Base-by-base conservation (phyloP, 768 basidiomycete species). In the Collybia sp. region DNA sequence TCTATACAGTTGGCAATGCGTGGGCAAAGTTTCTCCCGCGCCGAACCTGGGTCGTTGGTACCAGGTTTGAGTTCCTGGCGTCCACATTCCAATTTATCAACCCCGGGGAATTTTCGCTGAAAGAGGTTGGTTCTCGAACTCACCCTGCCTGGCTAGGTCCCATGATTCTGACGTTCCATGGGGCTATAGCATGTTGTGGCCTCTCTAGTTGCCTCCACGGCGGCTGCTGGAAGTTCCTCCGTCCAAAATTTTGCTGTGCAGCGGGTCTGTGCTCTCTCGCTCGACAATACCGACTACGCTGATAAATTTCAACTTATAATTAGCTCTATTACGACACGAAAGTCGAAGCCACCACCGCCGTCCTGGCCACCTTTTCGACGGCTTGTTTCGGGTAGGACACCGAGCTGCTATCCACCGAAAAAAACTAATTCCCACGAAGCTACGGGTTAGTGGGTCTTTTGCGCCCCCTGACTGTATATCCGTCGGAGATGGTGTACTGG, bases 401-500 rank as follows among this genome's bases (percentile, higher is more conserved):
- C n/a, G 16, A 16, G 2, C 33, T 42, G 3, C 5, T 40, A 39
- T 31, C 16, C 12, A 30, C 35, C 5, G 2, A 8, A 42, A 16
- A 10, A 16, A 19, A 3, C 33, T 30, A 34, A n/a, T 17, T 18
- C 39, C 42, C 42, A 36, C 39, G 32, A 37, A 80, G 80, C 13
- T 82, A 81, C 51, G 80, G 80, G 2, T 60, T 84, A 5, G 78
- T 79, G 5, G 82, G 82, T 2, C 53, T 84, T 3, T 61, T 82
- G 9, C 73, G 80, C 2, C 79, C 80, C 2, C 62, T 82, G 16
- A 77, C 76, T 0, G 77, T 82, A 6, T 79, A 81, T 55, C 79
- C 79, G 0, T 73, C 75, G n/a, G 79, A 80, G 56, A 78, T 79
- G 77, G 78, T 83, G 13, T 82, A 80, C 50, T 80, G 79, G 79